Evolutionary conservation across 495 filamentous ascomycete genomes (phyloP).

Genomic region (Sphaerosporella brunnea): DNA sequence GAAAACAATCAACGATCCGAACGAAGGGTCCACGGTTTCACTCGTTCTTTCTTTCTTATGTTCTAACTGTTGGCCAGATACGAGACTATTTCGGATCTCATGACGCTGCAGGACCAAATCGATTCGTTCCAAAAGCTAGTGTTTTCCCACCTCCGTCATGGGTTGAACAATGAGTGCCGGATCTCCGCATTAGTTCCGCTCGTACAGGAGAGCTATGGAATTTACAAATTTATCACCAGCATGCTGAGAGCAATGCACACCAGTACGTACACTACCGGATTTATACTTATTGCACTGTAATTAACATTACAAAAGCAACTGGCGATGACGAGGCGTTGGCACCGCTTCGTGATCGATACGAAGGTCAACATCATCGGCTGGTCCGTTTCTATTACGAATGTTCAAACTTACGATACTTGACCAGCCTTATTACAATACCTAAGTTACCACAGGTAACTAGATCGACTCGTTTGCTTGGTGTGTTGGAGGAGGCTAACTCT

Average conservation of each 20-base stretch:
- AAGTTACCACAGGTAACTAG: conserved; percentile 54
- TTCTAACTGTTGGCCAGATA: conserved; percentile 37
- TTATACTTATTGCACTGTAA: too few species aligned
- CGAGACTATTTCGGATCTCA: conserved; percentile 89
- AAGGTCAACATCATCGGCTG: conserved; percentile 87
- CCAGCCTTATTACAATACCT: conserved; percentile 85
- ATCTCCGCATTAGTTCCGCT: conserved; percentile 86
- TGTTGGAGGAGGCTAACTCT: background rate
- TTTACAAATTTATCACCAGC: conserved; percentile 90
- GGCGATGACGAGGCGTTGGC: conserved; percentile 91
- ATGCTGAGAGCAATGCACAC: conserved; percentile 95
- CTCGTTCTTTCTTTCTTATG: background rate
- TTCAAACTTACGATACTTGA: conserved; percentile 89
- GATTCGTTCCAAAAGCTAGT: conserved; percentile 96
- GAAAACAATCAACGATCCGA: conserved; percentile 95
- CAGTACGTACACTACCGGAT: conserved; percentile 36
- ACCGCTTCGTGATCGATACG: conserved; percentile 69
- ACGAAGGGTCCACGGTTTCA: conserved; percentile 81
- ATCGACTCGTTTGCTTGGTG: background rate
- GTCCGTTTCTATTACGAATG: conserved; percentile 98
- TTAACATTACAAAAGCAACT: too few species aligned
- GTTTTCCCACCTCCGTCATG: conserved; percentile 82
- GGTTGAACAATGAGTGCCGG: conserved; percentile 85
- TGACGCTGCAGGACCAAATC: conserved; percentile 93
- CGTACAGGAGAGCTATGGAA: conserved; percentile 95